Base-by-base conservation (phyloP, 2,329 filamentous ascomycete genomes). In the Clarireedia homoeocarpa region DNA sequence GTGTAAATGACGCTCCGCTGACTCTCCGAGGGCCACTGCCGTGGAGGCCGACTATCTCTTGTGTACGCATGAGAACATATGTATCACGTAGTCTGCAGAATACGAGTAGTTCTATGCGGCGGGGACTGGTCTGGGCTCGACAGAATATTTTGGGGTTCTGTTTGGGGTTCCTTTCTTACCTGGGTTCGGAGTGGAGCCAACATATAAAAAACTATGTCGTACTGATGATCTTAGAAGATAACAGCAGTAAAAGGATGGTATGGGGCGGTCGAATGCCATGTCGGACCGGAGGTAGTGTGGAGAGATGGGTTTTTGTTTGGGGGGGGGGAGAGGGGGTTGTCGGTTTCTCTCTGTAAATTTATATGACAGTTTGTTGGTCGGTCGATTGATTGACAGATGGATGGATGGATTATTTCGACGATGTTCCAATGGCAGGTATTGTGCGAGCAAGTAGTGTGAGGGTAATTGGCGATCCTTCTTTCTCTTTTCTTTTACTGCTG, bases 131-230 rank as follows among this genome's bases (percentile, higher is more conserved):
- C 20, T 27, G 49, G 23, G 20, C 14, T 17, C 1, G 23, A 17
- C 20, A 20, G 20, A 20, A 20, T 20, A 20, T 20, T 6, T 17
- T 38, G 12, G 39, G 39, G 17, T 17, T 6, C 6, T 40, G 39
- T 9, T n/a, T 40, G 7, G 39, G 39, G 39, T n/a, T 42, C 10
- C 27, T 4, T 34, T 20, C 63, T 55, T 58, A 66, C 67, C 63
- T 62, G 94, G 92, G 67, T 96, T 84, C 0, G 91, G 91, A 1
- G 94, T 97, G 45, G 89, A 95, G 53, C 94, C 94, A 54, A 97
- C 86, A 71, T 99, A 99, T 27, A 92, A 78, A 47, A 71, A 74
- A 2, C 80, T 83, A 27, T 83, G 84, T 47, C 82, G 80, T 9
- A 91, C 79, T 0, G 85, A 91, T 0, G 92, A 96, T 20, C 91